Evolutionary conservation across 2,329 filamentous ascomycete genomes (phyloP).

Genomic region (Neofusicoccum kwambonambiense): DNA sequence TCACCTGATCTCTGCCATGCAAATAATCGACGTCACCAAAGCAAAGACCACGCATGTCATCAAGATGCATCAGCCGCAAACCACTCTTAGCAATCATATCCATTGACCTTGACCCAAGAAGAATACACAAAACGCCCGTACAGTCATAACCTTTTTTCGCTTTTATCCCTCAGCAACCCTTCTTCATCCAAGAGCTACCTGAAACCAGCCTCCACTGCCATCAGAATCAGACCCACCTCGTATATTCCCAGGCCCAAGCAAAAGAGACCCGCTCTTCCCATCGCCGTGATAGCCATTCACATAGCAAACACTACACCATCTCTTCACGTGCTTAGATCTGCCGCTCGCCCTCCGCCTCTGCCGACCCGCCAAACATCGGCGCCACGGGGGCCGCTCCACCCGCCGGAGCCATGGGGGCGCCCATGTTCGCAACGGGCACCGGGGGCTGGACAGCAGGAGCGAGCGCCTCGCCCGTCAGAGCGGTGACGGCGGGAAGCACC

Average conservation of each 20-base stretch:
- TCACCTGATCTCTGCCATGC: too few species aligned
- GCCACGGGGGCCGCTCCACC: neutral
- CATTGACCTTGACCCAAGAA: neutral
- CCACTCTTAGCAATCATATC: neutral
- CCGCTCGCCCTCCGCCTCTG: neutral
- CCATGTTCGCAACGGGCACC: neutral
- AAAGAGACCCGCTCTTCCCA: neutral
- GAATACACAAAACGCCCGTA: neutral
- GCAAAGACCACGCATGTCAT: too few species aligned
- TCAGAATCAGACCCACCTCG: neutral
- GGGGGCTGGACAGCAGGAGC: neutral
- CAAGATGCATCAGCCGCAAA: neutral
- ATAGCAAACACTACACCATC: neutral
- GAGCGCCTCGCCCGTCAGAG: neutral
- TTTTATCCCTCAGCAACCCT: neutral
- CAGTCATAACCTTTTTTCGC: neutral
- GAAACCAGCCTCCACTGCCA: neutral
- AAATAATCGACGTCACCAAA: too few species aligned
- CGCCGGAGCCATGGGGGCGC: neutral
- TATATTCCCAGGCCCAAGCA: too few species aligned
- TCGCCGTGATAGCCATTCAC: neutral
- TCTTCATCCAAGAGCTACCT: neutral
- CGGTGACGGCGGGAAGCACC: neutral
- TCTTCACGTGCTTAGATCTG: neutral
- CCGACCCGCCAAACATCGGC: neutral